Evolutionary conservation across 73 alveolate genomes (phyloP), one percentile per base, ranked within the genome.

Genomic region (Effrenium voratum): DNA sequence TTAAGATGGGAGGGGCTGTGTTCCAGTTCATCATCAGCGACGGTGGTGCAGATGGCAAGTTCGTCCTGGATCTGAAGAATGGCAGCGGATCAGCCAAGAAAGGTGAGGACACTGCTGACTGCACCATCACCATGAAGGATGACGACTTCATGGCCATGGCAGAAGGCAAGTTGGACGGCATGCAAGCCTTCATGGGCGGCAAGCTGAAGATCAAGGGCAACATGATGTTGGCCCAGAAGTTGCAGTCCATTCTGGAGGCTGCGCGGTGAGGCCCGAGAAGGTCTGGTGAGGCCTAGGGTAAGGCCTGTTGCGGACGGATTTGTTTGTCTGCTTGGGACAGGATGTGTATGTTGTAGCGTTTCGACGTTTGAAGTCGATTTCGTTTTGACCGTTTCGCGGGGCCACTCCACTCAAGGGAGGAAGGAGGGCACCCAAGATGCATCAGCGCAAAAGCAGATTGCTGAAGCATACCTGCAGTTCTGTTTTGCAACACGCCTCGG

Each of bases 151-250:
- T 63, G 77, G 34, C 77, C 77, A 63, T 63, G 77, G 77, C 77
- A 63, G 77, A 63, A 24, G 77, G 77, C 77, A 63, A 63, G 77
- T 40, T 63, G 77, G 77, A 63, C 32, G 77, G 77, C 38, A 63
- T 63, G 77, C 77, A 63, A 40, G 84, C 84, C 52, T 73, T 73
- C 84, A 73, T 73, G 84, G 50, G 84, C 84, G 84, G 84, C 46
- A 73, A 73, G 84, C 84, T 73, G 84, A 73, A 73, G 84, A 73
- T 73, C 84, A 73, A 73, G 84, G 84, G 84, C 46, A 73, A 73
- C 84, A 73, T 73, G 84, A 73, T 73, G 84, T 50, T 73, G 77
- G 77, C 77, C 41, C 77, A 63, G 38, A 63, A 63, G 77, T 40
- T 63, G 19, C 40, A 19, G 38, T 63, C 77, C 44, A 63, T 63